phyloP scores from a whole-genome alignment of 164 flowering plant species.

The Platanus orientalis region DNA sequence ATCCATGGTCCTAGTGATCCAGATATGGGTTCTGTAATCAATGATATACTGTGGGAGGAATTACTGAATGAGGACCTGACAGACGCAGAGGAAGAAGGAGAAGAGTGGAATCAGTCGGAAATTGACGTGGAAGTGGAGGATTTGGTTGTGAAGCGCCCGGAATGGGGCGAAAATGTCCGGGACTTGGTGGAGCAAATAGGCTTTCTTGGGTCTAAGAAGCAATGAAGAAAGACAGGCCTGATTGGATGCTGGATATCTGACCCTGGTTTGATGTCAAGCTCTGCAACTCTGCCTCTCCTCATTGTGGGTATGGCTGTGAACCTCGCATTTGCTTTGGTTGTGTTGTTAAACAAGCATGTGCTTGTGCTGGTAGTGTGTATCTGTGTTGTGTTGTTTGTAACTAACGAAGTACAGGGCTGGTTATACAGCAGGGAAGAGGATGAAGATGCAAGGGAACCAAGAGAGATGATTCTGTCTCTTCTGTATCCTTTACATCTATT shows the following conservation, averaged over 20 bases:
- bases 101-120: conserved; percentile 17
- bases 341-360: neutral
- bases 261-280: neutral
- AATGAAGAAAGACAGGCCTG: neutral
- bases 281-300: neutral
- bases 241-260: neutral
- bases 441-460: neutral
- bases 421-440: neutral
- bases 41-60: conserved; percentile 39
- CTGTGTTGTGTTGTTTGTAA: neutral
- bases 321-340: neutral
- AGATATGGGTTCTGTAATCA: conserved; percentile 16
- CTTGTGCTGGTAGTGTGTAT: neutral
- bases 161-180: conserved; percentile 25
- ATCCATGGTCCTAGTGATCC: neutral
- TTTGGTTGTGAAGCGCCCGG: conserved; percentile 27
- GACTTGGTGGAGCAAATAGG: conserved; percentile 30
- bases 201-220: neutral
- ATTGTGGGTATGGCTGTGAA: neutral
- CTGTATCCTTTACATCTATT: neutral
- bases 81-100: conserved; percentile 13
- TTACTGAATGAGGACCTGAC: conserved; percentile 37
- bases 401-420: neutral
- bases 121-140: conserved; percentile 47
- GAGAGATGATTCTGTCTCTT: neutral